These are phyloP conservation scores for Laguncularia racemosa DNA, from an alignment of 345 rosid species.

Conservation along the genomic window DNA sequence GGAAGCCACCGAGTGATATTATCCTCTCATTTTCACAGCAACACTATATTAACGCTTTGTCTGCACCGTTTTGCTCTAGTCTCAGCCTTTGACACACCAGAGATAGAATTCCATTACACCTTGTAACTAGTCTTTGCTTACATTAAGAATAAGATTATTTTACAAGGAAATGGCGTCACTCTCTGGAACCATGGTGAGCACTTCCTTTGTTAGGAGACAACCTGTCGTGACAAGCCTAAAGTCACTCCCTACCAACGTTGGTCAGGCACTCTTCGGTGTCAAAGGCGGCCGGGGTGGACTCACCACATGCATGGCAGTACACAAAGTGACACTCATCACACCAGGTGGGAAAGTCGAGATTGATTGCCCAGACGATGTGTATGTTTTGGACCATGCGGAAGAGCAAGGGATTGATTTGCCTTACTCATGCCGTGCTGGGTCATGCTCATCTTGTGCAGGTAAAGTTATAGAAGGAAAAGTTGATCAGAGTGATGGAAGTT, in stretches of 20 bases:
- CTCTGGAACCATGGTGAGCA: slow-evolving; percentile 52
- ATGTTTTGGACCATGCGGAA: slow-evolving; percentile 69
- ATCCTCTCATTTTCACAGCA: slow-evolving; percentile 20
- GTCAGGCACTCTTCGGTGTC: slow-evolving; percentile 55
- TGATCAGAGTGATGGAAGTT: slow-evolving; percentile 79
- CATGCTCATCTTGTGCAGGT: slow-evolving; percentile 89
- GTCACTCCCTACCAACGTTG: slow-evolving; percentile 29
- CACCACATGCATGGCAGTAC: slow-evolving; percentile 48
- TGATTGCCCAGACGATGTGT: slow-evolving; percentile 46
- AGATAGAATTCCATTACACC: too few relatives aligned
- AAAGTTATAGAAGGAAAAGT: slow-evolving; percentile 38
- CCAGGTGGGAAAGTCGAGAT: slow-evolving; percentile 54
- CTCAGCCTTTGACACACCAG: not conserved
- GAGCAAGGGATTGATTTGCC: slow-evolving; percentile 74
- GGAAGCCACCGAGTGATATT: slow-evolving; percentile 17
- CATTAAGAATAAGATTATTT: too few relatives aligned
- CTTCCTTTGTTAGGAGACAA: slow-evolving; percentile 46
- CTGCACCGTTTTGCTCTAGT: slow-evolving; percentile 1
- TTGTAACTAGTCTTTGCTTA: too few relatives aligned
- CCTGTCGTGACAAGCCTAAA: slow-evolving; percentile 33
- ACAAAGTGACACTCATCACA: slow-evolving; percentile 75
- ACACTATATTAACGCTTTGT: slow-evolving; percentile 5
- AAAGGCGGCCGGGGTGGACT: slow-evolving; percentile 43
- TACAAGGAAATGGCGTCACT: slow-evolving; percentile 33
- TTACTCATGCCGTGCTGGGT: slow-evolving; percentile 93